Evolutionary conservation across 1,284 basidiomycete genomes (phyloP).

Genomic region (Dichomitus squalens): DNA sequence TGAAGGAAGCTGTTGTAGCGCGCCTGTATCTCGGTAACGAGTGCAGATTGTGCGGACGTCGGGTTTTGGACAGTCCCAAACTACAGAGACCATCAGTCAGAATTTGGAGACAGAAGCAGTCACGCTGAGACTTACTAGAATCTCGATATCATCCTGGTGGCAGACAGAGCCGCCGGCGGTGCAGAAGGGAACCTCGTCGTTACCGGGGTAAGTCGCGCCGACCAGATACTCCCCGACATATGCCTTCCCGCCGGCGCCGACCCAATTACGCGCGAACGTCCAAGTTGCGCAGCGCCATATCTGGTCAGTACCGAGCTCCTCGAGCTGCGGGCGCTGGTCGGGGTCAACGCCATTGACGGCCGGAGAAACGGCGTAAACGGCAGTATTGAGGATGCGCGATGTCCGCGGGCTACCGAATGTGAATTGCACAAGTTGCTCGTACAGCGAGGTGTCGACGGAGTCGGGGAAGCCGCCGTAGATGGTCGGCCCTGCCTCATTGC

Average conservation of each 20-base stretch:
- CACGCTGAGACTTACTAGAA: slow-evolving; percentile 48
- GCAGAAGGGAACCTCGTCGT: slow-evolving; percentile 57
- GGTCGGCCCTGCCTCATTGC: slow-evolving; percentile 65
- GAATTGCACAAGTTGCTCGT: slow-evolving; percentile 41
- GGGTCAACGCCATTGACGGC: slow-evolving; percentile 30
- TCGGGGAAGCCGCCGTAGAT: slow-evolving; percentile 51
- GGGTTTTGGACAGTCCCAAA: slow-evolving; percentile 70
- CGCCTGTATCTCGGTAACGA: slow-evolving; percentile 66
- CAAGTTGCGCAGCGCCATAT: slow-evolving; percentile 72
- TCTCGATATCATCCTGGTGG: slow-evolving; percentile 76
- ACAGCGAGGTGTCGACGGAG: slow-evolving; percentile 44
- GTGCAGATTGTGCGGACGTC: slow-evolving; percentile 53
- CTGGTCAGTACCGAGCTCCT: slow-evolving; percentile 68
- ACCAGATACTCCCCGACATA: slow-evolving; percentile 71
- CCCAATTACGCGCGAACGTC: slow-evolving; percentile 71
- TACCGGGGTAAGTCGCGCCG: slow-evolving; percentile 72
- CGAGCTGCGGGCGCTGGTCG: slow-evolving; percentile 59
- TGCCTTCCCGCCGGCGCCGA: slow-evolving; percentile 59
- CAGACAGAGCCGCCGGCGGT: slow-evolving; percentile 57
- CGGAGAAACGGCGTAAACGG: slow-evolving; percentile 51
- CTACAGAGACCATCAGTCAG: slow-evolving; percentile 31
- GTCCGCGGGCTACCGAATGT: slow-evolving; percentile 56
- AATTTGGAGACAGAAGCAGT: not conserved
- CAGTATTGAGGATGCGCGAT: slow-evolving; percentile 45
- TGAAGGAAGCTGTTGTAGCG: slow-evolving; percentile 69